Evolutionary conservation across 2,329 filamentous ascomycete species (phyloP).

Genomic region (Calonectria crousiana): DNA sequence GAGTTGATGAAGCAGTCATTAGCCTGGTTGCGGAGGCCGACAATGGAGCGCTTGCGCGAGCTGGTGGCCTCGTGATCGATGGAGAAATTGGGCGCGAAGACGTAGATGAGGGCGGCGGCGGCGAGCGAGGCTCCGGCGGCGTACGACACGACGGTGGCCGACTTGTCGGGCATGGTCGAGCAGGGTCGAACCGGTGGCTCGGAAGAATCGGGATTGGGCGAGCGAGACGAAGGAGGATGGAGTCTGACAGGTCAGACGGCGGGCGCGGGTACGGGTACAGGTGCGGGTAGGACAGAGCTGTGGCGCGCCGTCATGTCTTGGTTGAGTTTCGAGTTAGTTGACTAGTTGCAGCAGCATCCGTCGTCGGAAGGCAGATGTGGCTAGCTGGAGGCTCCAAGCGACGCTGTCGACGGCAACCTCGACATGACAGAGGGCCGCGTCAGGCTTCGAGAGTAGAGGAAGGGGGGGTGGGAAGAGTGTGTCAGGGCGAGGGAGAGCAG

Average conservation of each 20-base stretch:
- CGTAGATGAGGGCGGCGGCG: conserved; percentile 94
- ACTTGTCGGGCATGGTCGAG: conserved; percentile 52
- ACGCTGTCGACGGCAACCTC: conserved; percentile 19
- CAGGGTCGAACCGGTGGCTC: conserved; percentile 32
- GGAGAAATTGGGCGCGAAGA: conserved; percentile 97
- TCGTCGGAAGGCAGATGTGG: background rate
- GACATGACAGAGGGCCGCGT: conserved; percentile 31
- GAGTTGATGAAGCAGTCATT: conserved; percentile 99
- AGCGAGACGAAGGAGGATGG: conserved; percentile 22
- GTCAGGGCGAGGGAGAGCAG: background rate
- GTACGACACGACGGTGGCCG: conserved; percentile 76
- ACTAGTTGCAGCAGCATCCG: conserved; percentile 2
- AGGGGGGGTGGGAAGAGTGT: background rate
- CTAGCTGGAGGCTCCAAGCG: conserved; percentile 19
- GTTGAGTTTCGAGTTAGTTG: conserved; percentile 19
- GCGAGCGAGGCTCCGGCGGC: conserved; percentile 95
- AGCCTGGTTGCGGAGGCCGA: conserved; percentile 89
- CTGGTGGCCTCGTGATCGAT: conserved; percentile 83
- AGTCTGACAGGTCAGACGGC: conserved; percentile 42
- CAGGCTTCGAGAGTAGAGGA: background rate
- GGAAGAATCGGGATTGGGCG: conserved; percentile 36
- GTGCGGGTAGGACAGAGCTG: conserved; percentile 38
- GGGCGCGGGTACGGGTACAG: conserved; percentile 22
- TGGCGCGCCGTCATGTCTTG: conserved; percentile 40
- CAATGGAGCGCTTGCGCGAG: conserved; percentile 84